Conservation (phyloP, 768 basidiomycete genomes). For the Zangia roseola region DNA sequence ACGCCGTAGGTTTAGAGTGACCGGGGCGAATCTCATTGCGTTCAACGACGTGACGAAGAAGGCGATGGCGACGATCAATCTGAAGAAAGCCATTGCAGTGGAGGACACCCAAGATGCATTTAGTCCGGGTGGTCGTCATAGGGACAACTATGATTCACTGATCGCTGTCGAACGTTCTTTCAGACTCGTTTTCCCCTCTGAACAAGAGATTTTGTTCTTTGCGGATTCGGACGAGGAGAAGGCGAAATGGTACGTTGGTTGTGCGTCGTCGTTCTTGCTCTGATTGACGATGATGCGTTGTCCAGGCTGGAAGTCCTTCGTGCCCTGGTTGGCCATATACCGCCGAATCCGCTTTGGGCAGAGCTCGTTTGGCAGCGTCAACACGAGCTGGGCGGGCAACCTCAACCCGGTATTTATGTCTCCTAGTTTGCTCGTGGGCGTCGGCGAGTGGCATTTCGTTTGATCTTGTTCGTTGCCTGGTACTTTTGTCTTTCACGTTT, state of each 20-base stretch:
- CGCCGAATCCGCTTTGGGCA: constrained; percentile 91
- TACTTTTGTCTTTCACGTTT: constrained; percentile 12
- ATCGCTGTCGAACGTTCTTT: constrained; percentile 82
- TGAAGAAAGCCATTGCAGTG: constrained; percentile 77
- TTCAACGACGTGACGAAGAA: constrained; percentile 94
- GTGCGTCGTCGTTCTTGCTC: neutral
- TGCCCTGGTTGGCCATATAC: constrained; percentile 85
- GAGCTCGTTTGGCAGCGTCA: constrained; percentile 88
- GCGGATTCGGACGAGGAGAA: constrained; percentile 92
- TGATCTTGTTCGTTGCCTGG: constrained; percentile 8
- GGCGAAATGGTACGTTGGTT: constrained; percentile 68
- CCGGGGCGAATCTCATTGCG: constrained; percentile 83
- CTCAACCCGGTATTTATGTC: neutral
- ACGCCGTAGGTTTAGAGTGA: constrained; percentile 78
- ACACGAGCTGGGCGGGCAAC: constrained; percentile 37
- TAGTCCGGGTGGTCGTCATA: constrained; percentile 44
- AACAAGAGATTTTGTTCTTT: constrained; percentile 84
- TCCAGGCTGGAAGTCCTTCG: constrained; percentile 81
- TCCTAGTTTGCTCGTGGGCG: constrained; percentile 1
- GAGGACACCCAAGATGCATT: constrained; percentile 70
- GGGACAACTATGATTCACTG: constrained; percentile 59
- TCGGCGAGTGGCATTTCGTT: neutral
- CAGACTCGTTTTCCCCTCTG: constrained; percentile 72
- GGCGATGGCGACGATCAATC: constrained; percentile 85
- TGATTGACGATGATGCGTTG: neutral